These are phyloP conservation scores for Artemisia annua DNA, from an alignment of 129 eudicot genomes.

Conservation along the genomic window DNA sequence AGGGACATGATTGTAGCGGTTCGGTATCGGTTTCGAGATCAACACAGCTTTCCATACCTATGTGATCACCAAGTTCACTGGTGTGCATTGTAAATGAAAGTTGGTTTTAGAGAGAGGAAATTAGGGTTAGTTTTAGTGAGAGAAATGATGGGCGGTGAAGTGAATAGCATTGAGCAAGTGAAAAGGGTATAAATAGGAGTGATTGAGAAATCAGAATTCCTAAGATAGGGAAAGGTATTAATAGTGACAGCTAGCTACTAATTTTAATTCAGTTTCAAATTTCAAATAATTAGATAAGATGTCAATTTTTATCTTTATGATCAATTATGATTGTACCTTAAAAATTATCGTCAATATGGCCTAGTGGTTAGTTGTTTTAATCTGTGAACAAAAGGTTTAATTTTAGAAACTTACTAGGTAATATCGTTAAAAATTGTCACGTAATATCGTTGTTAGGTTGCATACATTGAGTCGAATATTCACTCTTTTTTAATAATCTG, in stretches of 20 bases:
- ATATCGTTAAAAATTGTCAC: too few relatives aligned
- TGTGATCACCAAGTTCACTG: constrained; percentile 46
- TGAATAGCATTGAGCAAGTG: background rate
- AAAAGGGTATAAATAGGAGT: constrained; percentile 36
- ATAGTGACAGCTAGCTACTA: constrained; percentile 21
- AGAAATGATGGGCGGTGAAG: constrained; percentile 22
- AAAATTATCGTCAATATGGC: too few relatives aligned
- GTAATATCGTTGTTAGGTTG: too few relatives aligned
- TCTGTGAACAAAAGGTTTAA: too few relatives aligned
- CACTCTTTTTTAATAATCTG: too few relatives aligned
- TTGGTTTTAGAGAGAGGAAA: constrained; percentile 7
- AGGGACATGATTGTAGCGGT: background rate
- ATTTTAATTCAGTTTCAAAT: too few relatives aligned
- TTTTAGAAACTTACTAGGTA: too few relatives aligned
- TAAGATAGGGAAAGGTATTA: constrained; percentile 15
- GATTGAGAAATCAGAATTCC: constrained; percentile 11
- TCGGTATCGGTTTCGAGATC: constrained; percentile 21
- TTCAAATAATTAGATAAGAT: too few relatives aligned
- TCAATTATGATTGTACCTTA: too few relatives aligned
- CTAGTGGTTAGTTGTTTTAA: too few relatives aligned
- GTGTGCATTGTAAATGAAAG: constrained; percentile 25
- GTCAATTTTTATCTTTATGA: too few relatives aligned
- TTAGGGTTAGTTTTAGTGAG: background rate
- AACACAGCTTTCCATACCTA: constrained; percentile 50
- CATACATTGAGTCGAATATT: too few relatives aligned